Conservation (phyloP, 257 asterid species). For the Vinca minor region DNA sequence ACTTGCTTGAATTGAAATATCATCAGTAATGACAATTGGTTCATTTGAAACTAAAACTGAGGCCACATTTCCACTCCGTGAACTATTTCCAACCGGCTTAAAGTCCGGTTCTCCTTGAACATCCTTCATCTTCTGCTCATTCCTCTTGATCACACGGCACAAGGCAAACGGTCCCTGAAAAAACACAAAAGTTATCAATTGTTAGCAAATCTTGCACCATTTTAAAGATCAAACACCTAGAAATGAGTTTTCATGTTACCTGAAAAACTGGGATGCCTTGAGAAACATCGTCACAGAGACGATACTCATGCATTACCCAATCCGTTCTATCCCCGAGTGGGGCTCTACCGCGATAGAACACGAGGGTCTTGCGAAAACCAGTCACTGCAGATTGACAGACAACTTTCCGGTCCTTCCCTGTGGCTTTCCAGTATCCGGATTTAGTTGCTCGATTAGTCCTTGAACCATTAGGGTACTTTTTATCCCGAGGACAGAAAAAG, state of each 20-base stretch:
- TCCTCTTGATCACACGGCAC: slow-evolving; percentile 42
- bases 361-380: slow-evolving; percentile 42
- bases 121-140: slow-evolving; percentile 22
- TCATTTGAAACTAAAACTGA: slow-evolving; percentile 13
- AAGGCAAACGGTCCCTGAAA: slow-evolving; percentile 40
- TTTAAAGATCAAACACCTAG: neutral
- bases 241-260: slow-evolving; percentile 12
- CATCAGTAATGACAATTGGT: slow-evolving; percentile 20
- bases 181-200: neutral
- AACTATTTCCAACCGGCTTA: slow-evolving; percentile 23
- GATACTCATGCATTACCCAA: slow-evolving; percentile 52
- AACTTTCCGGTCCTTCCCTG: slow-evolving; percentile 42
- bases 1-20: slow-evolving; percentile 18
- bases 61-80: slow-evolving; percentile 12
- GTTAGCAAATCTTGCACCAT: neutral
- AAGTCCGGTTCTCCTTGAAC: slow-evolving; percentile 9
- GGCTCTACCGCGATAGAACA: slow-evolving; percentile 45
- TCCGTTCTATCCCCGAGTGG: slow-evolving; percentile 43
- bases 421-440: slow-evolving; percentile 53
- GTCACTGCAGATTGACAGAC: slow-evolving; percentile 28
- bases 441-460: slow-evolving; percentile 44
- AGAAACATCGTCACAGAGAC: slow-evolving; percentile 36
- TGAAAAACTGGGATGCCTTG: slow-evolving; percentile 34
- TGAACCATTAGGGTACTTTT: slow-evolving; percentile 46
- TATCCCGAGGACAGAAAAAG: slow-evolving; percentile 46